Conservation (phyloP, 305 asterid species). For the Plantago coronopus region DNA sequence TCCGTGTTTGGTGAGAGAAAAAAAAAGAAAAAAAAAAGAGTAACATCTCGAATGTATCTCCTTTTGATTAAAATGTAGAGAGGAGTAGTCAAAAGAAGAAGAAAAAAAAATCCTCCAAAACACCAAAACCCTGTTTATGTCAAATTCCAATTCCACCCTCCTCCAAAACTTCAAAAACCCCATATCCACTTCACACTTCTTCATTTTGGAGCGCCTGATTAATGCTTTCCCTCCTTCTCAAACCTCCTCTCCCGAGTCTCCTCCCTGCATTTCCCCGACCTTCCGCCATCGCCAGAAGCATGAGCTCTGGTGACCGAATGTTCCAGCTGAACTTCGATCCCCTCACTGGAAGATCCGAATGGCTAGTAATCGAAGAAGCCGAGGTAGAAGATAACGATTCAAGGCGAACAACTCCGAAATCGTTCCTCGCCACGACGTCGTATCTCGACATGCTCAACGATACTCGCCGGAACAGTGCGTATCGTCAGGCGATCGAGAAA, state of each 20-base stretch:
- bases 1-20: too few relatives aligned
- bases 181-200: background rate
- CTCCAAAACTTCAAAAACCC: too few relatives aligned
- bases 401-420: conserved; percentile 31
- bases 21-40: too few relatives aligned
- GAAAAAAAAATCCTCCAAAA: too few relatives aligned
- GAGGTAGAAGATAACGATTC: conserved; percentile 28
- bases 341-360: conserved; percentile 78
- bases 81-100: too few relatives aligned
- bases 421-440: conserved; percentile 72
- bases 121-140: too few relatives aligned
- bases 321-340: conserved; percentile 82
- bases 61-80: too few relatives aligned
- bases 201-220: background rate
- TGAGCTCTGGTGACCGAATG: conserved; percentile 50
- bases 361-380: conserved; percentile 70
- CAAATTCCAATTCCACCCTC: too few relatives aligned
- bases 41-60: too few relatives aligned
- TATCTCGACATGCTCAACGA: conserved; percentile 98
- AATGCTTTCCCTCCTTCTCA: conserved; percentile 26
- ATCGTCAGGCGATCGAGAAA: conserved; percentile 68
- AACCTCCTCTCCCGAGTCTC: conserved; percentile 27
- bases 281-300: conserved; percentile 28
- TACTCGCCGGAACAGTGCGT: conserved; percentile 63
- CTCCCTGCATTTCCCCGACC: conserved; percentile 19